These are phyloP conservation scores for Neurospora pannonica DNA, from an alignment of 495 filamentous ascomycete genomes.

Conservation along the genomic window DNA sequence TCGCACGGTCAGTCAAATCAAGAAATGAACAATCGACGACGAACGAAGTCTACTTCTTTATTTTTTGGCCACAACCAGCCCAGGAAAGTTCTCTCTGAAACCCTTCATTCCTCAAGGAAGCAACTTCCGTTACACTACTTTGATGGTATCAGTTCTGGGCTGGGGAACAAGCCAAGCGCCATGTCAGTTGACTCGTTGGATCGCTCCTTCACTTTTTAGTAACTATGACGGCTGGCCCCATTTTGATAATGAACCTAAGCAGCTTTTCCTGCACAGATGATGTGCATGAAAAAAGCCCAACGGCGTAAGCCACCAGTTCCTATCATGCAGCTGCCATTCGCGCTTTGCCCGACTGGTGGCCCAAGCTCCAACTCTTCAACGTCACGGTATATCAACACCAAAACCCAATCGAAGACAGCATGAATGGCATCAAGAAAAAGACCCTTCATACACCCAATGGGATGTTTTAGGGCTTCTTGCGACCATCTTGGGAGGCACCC, in stretches of 20 bases:
- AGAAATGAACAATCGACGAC: not conserved
- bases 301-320: not conserved
- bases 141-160: not conserved
- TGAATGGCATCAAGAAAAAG: not conserved
- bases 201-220: not conserved
- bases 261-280: not conserved
- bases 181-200: not conserved
- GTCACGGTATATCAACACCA: not conserved
- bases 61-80: not conserved
- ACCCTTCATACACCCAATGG: not conserved
- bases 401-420: not conserved
- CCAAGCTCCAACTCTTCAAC: not conserved
- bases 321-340: not conserved
- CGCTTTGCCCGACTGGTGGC: not conserved
- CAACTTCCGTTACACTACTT: not conserved
- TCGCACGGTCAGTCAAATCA: not conserved
- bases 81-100: not conserved
- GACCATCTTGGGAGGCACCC: not conserved
- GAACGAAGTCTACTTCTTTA: not conserved
- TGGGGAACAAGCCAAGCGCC: not conserved
- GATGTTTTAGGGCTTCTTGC: not conserved
- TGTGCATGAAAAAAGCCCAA: not conserved
- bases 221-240: not conserved
- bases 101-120: not conserved
- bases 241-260: not conserved